Base-by-base conservation (phyloP, 73 alveolate genomes). In the Symbiodinium natans region DNA sequence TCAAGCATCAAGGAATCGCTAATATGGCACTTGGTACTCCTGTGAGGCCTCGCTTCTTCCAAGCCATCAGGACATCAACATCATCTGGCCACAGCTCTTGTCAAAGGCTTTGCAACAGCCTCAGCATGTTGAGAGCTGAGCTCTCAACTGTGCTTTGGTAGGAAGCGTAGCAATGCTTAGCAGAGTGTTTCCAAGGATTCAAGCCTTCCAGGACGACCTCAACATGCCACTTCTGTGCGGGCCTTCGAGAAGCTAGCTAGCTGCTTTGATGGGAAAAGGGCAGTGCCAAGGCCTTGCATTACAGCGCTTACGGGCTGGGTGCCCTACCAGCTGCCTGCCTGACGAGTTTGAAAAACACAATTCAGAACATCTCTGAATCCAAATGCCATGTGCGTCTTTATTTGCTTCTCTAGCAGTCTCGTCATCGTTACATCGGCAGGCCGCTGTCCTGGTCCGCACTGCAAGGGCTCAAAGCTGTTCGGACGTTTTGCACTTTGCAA, bases 81-180 rank as follows among this genome's bases (percentile, higher is more conserved):
- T 90, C 54, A 90, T 90, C 41, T 90, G 97, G 97, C 97, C 97
- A 34, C 97, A 90, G 77, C 77, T 90, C n/a, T 85, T 90, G 77
- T 87, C 97, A 21, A 90, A 90, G 71, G 97, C 97, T 25, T 31
- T 90, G 97, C 74, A 40, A 34, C 73, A 27, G 73, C 23, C 95
- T 33, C 41, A 34, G 39, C 38, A 15, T 4, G 38, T 39, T 3
- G 39, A 36, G 36, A 7, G 36, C 10, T 38, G 59, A 40, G 23
- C 21, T 17, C 4, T 43, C 17, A 5, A 9, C 6, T 82, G 17
- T 2, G 29, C 29, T 41, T 41, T 9, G 21, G 13, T n/a, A 19
- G 8, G 9, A 4, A 25, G 36, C 39, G 25, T 8, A 17, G 43
- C 83, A 77, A 21, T 13, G 5, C 27, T 8, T 25, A 25, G 77